These are phyloP conservation scores for Fagopyrum tataricum DNA, from an alignment of 148 eudicot genomes.

Conservation along the genomic window DNA sequence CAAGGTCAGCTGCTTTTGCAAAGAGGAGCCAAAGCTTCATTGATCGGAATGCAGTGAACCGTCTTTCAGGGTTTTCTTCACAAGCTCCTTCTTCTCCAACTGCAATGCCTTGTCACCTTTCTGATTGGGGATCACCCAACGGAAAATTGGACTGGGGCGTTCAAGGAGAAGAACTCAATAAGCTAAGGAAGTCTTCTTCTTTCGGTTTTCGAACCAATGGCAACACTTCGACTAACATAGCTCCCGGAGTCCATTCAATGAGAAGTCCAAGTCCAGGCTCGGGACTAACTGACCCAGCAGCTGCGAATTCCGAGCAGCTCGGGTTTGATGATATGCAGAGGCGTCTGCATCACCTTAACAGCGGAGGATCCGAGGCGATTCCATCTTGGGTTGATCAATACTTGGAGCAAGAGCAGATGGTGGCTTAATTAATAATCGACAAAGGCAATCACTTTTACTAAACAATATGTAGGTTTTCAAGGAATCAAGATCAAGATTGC, in stretches of 20 bases:
- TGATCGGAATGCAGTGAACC: conserved; percentile 27
- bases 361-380: conserved; percentile 37
- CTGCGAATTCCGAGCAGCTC: conserved; percentile 23
- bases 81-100: conserved; percentile 19
- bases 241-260: conserved; percentile 10
- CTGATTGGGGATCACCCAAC: conserved; percentile 83
- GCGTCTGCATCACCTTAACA: conserved; percentile 26
- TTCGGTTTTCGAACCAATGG: conserved; percentile 55
- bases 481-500: background rate
- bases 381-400: conserved; percentile 72
- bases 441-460: background rate
- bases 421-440: conserved; percentile 37
- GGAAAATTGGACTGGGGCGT: conserved; percentile 91
- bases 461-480: background rate
- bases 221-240: conserved; percentile 13
- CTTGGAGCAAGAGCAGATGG: conserved; percentile 83
- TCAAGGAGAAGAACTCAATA: conserved; percentile 75
- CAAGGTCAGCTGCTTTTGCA: conserved; percentile 72
- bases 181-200: conserved; percentile 81
- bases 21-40: conserved; percentile 89
- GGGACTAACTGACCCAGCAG: conserved; percentile 49
- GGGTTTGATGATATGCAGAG: conserved; percentile 28
- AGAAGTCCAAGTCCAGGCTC: conserved; percentile 17
- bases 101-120: conserved; percentile 23
- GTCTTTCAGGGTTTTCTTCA: conserved; percentile 19